phyloP scores from a whole-genome alignment of 176 grass and related monocot species.

The Oropetium thomaeum region DNA sequence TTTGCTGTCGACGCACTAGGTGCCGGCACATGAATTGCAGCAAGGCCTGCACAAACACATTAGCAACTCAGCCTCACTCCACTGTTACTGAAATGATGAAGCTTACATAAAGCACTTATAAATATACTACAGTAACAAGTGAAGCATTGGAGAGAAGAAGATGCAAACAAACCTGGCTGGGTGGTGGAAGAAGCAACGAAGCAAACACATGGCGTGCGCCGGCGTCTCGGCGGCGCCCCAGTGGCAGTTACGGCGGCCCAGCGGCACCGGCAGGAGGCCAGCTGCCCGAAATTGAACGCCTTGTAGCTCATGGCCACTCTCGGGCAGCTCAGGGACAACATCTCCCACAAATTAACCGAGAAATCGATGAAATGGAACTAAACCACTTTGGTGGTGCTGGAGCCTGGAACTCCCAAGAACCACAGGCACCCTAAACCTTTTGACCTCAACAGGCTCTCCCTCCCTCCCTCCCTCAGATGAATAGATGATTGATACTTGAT shows the following conservation, averaged over 20 bases:
- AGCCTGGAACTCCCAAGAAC: conserved; percentile 13
- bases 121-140: background rate
- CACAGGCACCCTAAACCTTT: conserved; percentile 11
- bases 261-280: conserved; percentile 31
- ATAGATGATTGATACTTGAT: background rate
- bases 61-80: background rate
- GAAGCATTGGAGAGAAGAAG: background rate
- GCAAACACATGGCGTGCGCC: conserved; percentile 66
- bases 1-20: conserved; percentile 15
- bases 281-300: conserved; percentile 33
- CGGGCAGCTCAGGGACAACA: conserved; percentile 70
- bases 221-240: conserved; percentile 36
- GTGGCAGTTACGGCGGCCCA: background rate
- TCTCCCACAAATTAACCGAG: conserved; percentile 5
- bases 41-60: conserved; percentile 23
- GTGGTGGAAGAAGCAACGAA: conserved; percentile 52
- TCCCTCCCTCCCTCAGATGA: background rate
- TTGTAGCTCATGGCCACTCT: conserved; percentile 51
- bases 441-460: background rate
- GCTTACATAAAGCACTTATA: background rate
- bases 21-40: conserved; percentile 37
- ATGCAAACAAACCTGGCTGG: conserved; percentile 43
- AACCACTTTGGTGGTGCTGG: background rate
- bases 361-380: background rate
- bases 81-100: background rate